Evolutionary conservation across 441 rosid species (phyloP).

Genomic region (Populus hybrid): DNA sequence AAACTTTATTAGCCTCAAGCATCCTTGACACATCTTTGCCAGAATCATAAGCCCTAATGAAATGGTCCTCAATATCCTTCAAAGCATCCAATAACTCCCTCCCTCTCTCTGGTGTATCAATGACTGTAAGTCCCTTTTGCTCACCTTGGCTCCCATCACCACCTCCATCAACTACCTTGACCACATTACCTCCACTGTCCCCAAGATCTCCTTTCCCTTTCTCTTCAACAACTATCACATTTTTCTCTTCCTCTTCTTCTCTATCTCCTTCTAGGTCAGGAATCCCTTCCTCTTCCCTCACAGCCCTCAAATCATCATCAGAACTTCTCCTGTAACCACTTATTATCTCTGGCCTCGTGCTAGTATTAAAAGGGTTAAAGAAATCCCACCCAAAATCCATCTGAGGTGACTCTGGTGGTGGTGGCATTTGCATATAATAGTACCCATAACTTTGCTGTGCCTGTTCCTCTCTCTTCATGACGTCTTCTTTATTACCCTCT

Average conservation of each 20-base stretch:
- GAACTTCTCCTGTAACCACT: constrained; percentile 42
- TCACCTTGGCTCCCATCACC: constrained; percentile 35
- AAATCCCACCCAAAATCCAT: constrained; percentile 76
- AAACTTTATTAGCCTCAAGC: constrained; percentile 62
- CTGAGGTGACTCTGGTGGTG: constrained; percentile 44
- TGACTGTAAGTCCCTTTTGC: constrained; percentile 46
- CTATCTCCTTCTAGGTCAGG: constrained; percentile 71
- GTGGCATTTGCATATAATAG: constrained; percentile 59
- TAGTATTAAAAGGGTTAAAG: constrained; percentile 57
- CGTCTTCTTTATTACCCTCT: constrained; percentile 18
- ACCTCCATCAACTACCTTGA: constrained; percentile 30
- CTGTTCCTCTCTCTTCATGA: background rate
- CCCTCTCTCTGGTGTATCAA: constrained; percentile 49
- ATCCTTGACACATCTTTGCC: constrained; percentile 75
- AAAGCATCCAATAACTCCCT: constrained; percentile 74
- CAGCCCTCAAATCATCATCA: constrained; percentile 58
- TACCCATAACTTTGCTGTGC: constrained; percentile 32
- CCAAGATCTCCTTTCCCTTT: constrained; percentile 24
- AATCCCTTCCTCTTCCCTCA: constrained; percentile 71
- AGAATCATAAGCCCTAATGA: constrained; percentile 69
- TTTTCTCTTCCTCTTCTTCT: constrained; percentile 25
- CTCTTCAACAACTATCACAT: constrained; percentile 33
- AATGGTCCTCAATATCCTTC: constrained; percentile 64
- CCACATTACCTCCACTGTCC: constrained; percentile 24
- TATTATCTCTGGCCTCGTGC: constrained; percentile 47